A percentile compares a stretch with the other conserved stretches of the same genome.
Evolutionary conservation across 1,284 basidiomycete species (phyloP).

Genomic region (Wallemia hederae): DNA sequence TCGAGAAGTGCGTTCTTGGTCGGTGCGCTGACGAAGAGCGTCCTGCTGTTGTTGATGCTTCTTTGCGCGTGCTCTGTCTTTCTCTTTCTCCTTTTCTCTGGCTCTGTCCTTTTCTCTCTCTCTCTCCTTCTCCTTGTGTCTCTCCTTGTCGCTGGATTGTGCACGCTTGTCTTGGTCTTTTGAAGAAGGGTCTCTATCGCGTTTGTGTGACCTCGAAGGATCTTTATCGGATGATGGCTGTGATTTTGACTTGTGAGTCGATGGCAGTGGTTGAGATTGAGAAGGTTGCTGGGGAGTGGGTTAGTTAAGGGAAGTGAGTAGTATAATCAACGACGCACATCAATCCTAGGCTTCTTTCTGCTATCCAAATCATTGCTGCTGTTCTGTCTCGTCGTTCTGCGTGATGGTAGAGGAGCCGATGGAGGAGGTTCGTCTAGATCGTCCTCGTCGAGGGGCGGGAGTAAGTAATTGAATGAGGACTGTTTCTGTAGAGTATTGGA

Average conservation of each 20-base stretch:
- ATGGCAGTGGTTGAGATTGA: neutral
- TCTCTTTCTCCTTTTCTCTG: too few species aligned
- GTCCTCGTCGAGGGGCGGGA: neutral
- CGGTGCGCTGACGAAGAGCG: neutral
- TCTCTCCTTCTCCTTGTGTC: too few species aligned
- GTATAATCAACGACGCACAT: too few species aligned
- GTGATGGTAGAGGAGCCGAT: neutral
- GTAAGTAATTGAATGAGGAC: neutral
- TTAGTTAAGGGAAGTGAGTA: too few species aligned
- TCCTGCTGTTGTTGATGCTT: neutral
- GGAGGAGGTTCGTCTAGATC: neutral
- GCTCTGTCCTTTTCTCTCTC: too few species aligned
- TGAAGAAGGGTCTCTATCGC: neutral
- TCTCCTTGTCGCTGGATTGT: neutral
- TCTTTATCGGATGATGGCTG: neutral
- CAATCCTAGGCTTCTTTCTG: neutral
- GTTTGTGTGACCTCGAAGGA: too few species aligned
- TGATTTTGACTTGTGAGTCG: neutral
- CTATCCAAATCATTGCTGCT: too few species aligned
- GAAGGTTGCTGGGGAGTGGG: neutral
- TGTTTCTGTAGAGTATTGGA: neutral
- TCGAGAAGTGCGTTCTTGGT: neutral
- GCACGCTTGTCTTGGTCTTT: neutral
- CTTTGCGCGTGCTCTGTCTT: neutral
- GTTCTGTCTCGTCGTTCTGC: too few species aligned